Percentiles rank a stretch among this genome's conserved stretches.
phyloP scores from a whole-genome alignment of 2,329 filamentous ascomycete genomes.

The Colletotrichum shisoi region DNA sequence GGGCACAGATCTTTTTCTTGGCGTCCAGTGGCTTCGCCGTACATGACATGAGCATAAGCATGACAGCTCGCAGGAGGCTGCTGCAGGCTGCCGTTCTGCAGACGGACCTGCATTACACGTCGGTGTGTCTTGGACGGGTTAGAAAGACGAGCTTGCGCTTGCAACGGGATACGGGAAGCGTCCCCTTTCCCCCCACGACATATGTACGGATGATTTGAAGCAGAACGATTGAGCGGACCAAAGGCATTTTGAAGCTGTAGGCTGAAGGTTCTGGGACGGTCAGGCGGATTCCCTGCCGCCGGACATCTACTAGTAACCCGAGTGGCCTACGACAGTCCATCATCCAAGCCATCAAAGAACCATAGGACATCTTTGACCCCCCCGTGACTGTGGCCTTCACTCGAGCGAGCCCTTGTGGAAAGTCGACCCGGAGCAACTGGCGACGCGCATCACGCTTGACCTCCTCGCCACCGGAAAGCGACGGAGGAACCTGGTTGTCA shows the following conservation, averaged over 20 bases:
- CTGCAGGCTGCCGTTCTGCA: neutral
- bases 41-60: neutral
- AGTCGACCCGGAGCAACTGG: too few relatives aligned
- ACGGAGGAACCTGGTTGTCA: neutral
- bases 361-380: neutral
- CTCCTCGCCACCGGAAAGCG: neutral
- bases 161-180: too few relatives aligned
- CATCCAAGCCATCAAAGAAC: neutral
- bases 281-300: neutral
- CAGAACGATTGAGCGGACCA: neutral
- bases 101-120: neutral
- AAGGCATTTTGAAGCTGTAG: neutral
- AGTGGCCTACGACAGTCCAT: neutral
- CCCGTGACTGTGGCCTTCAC: neutral
- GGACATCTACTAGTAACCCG: too few relatives aligned
- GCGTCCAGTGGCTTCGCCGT: constrained; percentile 2
- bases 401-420: neutral
- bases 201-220: neutral
- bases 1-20: constrained; percentile 3
- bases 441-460: neutral
- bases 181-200: neutral
- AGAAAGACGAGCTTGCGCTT: too few relatives aligned
- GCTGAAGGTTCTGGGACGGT: neutral
- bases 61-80: constrained; percentile 6
- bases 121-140: too few relatives aligned